Conservation (phyloP, 1,139 yeast genomes). For the Scheffersomyces segobiensis region DNA sequence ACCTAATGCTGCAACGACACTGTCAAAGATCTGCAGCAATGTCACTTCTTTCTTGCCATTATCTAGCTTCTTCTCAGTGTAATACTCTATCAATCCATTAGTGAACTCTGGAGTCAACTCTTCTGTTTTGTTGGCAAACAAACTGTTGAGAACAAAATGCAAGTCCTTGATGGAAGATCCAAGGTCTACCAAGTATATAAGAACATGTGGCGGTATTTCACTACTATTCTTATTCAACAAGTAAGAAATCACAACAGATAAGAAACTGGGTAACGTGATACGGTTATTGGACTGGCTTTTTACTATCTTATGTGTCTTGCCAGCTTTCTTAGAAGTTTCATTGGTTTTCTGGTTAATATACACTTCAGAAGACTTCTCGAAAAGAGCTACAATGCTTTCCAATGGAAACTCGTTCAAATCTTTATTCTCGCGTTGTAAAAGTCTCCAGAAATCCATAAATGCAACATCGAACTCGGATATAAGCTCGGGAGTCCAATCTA, state of each 20-base stretch:
- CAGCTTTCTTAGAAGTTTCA: background rate
- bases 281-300: background rate
- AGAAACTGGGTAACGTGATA: slow-evolving; percentile 23
- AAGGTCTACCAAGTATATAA: slow-evolving; percentile 26
- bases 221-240: slow-evolving; percentile 14
- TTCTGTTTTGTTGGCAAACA: slow-evolving; percentile 10
- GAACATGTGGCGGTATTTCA: slow-evolving; percentile 17
- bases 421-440: background rate
- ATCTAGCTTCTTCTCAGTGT: slow-evolving; percentile 15
- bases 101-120: slow-evolving; percentile 21
- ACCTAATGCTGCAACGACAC: slow-evolving; percentile 6
- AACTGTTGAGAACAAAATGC: slow-evolving; percentile 10
- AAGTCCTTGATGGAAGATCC: slow-evolving; percentile 18
- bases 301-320: background rate
- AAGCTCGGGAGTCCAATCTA: slow-evolving; percentile 7
- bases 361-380: slow-evolving; percentile 19
- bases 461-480: slow-evolving; percentile 22
- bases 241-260: slow-evolving; percentile 24
- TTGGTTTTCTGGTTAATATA: background rate
- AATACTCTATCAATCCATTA: slow-evolving; percentile 20
- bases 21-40: slow-evolving; percentile 23
- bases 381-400: slow-evolving; percentile 16
- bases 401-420: slow-evolving; percentile 4
- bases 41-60: background rate
- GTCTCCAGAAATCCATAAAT: slow-evolving; percentile 16